A percentile compares a stretch with the other conserved stretches of the same genome.
Conservation (phyloP, 2,329 filamentous ascomycete genomes). For the Venturia aucupariae region DNA sequence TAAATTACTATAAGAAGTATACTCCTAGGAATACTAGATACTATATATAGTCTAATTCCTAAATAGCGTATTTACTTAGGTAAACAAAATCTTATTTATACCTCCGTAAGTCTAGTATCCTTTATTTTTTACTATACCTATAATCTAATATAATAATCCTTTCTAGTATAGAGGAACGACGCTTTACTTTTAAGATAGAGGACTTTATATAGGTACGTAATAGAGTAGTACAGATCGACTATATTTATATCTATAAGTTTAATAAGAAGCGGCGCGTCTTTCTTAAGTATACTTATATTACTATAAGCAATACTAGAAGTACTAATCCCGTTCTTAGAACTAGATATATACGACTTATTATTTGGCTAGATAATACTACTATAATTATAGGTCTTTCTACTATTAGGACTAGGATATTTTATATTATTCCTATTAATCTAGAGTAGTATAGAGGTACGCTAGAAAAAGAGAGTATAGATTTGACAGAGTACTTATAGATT, state of each 20-base stretch:
- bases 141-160: background rate
- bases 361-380: background rate
- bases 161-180: background rate
- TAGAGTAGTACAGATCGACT: background rate
- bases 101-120: background rate
- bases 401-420: background rate
- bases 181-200: background rate
- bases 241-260: background rate
- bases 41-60: background rate
- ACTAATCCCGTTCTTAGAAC: background rate
- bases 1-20: background rate
- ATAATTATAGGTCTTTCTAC: background rate
- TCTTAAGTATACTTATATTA: background rate
- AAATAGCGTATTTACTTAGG: background rate
- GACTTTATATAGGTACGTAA: background rate
- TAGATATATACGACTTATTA: background rate
- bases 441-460: background rate
- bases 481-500: background rate
- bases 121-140: background rate
- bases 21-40: background rate
- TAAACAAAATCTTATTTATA: background rate
- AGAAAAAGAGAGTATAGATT: background rate
- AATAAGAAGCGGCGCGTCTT: background rate
- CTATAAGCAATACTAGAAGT: background rate
- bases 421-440: background rate